Percentiles rank a stretch among this genome's conserved stretches.
These are phyloP conservation scores for Nakazawaea wyomingensis DNA, from an alignment of 805 yeast species.

Conservation along the genomic window DNA sequence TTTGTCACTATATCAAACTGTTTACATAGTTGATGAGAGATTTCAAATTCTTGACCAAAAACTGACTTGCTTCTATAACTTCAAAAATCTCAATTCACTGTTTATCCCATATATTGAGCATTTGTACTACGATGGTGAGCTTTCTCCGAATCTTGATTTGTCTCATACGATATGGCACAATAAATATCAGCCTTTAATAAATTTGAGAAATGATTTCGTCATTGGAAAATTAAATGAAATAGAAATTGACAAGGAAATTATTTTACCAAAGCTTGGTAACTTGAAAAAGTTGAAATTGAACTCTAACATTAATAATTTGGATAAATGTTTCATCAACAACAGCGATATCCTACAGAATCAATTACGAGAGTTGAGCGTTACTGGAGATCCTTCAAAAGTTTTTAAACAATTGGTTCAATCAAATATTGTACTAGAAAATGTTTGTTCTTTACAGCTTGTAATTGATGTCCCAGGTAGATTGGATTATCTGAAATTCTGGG, in stretches of 20 bases:
- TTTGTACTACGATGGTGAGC: background rate
- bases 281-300: background rate
- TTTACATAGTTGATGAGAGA: background rate
- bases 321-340: background rate
- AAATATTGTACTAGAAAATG: background rate
- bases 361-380: background rate
- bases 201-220: background rate
- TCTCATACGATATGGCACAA: background rate
- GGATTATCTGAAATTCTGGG: background rate
- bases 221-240: background rate
- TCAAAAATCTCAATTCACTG: background rate
- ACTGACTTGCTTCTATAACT: slow-evolving; percentile 3
- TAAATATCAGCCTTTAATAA: background rate
- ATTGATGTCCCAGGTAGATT: background rate
- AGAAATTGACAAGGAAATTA: background rate
- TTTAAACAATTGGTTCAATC: background rate
- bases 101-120: background rate
- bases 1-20: background rate
- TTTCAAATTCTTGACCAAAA: background rate
- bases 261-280: background rate
- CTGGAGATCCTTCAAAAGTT: background rate
- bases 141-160: background rate
- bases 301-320: background rate
- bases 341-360: background rate
- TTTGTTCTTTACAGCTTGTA: background rate